phyloP scores from a whole-genome alignment of 169 alveolate genomes.

The Plasmodium knowlesi region DNA sequence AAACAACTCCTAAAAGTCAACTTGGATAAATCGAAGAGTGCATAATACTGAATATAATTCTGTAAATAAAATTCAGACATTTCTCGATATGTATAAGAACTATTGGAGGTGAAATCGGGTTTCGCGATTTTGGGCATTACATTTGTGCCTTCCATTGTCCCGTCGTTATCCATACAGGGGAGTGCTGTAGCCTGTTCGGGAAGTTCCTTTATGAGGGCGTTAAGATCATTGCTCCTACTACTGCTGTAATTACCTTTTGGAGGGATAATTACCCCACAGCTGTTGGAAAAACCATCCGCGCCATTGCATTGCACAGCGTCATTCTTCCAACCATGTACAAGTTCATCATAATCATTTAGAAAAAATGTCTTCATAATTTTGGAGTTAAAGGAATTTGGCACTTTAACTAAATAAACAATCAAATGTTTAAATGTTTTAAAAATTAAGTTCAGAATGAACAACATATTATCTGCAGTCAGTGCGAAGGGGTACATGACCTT shows the following conservation, averaged over 20 bases:
- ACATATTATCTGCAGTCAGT: constrained; percentile 59
- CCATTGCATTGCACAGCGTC: not conserved
- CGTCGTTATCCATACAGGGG: not conserved
- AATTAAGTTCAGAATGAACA: constrained; percentile 53
- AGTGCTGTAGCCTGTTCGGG: not conserved
- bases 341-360: constrained; percentile 6
- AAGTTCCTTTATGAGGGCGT: not conserved
- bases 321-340: not conserved
- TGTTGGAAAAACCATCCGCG: not conserved
- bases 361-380: constrained; percentile 65
- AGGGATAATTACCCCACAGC: not conserved
- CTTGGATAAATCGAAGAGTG: constrained; percentile 58
- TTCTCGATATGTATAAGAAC: constrained; percentile 41
- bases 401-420: constrained; percentile 45
- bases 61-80: constrained; percentile 72
- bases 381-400: constrained; percentile 54
- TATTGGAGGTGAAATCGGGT: not conserved
- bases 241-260: not conserved
- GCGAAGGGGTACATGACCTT: constrained; percentile 77
- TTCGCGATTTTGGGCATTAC: not conserved
- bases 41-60: constrained; percentile 41
- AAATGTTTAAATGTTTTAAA: constrained; percentile 73
- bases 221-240: not conserved
- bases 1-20: constrained; percentile 64
- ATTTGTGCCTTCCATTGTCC: not conserved